These are phyloP conservation scores for Calonectria henricotiae DNA, from an alignment of 2,329 filamentous ascomycete species.

Conservation along the genomic window DNA sequence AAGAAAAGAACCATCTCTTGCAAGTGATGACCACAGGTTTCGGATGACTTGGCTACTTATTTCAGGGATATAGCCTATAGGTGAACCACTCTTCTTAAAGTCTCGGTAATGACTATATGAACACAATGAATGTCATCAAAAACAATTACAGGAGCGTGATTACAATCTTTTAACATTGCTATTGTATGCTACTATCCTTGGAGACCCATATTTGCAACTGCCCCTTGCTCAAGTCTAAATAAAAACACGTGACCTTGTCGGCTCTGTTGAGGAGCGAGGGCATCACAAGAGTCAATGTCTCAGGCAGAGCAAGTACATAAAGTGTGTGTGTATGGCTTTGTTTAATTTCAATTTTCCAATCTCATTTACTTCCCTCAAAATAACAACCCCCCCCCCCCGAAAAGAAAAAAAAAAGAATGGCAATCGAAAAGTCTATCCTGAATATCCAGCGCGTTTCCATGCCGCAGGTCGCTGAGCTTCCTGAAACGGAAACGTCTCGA, in stretches of 20 bases:
- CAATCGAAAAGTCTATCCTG: constrained; percentile 1
- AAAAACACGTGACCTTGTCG: constrained; percentile 14
- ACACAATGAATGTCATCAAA: no score
- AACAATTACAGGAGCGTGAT: no score
- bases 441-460: constrained; percentile 8
- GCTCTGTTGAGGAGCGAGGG: neutral
- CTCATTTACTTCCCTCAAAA: neutral
- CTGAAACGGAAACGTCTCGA: constrained; percentile 32
- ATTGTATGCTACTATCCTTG: no score
- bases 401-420: constrained; percentile 5
- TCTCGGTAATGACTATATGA: no score
- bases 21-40: neutral
- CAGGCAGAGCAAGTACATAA: no score
- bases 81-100: neutral
- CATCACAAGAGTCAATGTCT: no score
- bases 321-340: neutral
- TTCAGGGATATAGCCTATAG: neutral
- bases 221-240: neutral
- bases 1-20: neutral
- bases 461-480: constrained; percentile 27
- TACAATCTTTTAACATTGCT: no score
- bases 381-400: no score
- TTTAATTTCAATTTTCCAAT: neutral
- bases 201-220: no score
- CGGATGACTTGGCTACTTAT: neutral